Base-by-base conservation (phyloP, 2,329 filamentous ascomycete species). In the Alternaria gaisen region DNA sequence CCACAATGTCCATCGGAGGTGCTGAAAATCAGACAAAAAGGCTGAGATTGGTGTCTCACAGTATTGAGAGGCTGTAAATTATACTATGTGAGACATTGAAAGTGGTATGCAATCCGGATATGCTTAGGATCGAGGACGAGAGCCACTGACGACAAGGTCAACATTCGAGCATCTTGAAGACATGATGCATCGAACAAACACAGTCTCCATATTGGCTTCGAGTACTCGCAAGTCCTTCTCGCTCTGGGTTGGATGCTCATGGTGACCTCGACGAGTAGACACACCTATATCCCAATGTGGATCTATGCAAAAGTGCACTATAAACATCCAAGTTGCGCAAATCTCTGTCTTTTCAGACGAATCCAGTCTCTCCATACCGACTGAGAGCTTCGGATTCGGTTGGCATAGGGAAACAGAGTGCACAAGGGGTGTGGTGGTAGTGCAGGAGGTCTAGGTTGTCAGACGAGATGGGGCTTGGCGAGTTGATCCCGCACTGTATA, bases 381-480 rank as follows among this genome's bases (percentile, higher is more conserved):
- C 9, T 20, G 6, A n/a, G 14, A 9, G 34, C 26, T 14, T 42
- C 38, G 58, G 16, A 26, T 14, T 42, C 38, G 58, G 60, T 20
- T 34, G 36, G 12, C 16, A 22, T n/a, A 30, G 53, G 53, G 20
- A 2, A 38, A 41, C 52, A 46, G 34, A 53, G 56, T 26, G 50
- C 10, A 40, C 47, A 57, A 64, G 56, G 42, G 42, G 40, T 43
- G 32, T 60, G 61, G 54, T 53, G 53, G 28, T 30, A 58, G 50
- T 30, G 28, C 36, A 60, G 58, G 40, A 51, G 51, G 34, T 50
- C 58, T 56, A 40, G 38, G 42, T 53, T 58, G 63, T 63, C 54
- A 56, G 55, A 61, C 58, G 60, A 38, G 46, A 53, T 53, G 22
- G 38, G 58, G 54, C 68, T 72, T 72, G 69, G 69, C 69, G 46